These are phyloP conservation scores for Digitaria exilis DNA, from an alignment of 202 grass and related monocot genomes.

Conservation along the genomic window DNA sequence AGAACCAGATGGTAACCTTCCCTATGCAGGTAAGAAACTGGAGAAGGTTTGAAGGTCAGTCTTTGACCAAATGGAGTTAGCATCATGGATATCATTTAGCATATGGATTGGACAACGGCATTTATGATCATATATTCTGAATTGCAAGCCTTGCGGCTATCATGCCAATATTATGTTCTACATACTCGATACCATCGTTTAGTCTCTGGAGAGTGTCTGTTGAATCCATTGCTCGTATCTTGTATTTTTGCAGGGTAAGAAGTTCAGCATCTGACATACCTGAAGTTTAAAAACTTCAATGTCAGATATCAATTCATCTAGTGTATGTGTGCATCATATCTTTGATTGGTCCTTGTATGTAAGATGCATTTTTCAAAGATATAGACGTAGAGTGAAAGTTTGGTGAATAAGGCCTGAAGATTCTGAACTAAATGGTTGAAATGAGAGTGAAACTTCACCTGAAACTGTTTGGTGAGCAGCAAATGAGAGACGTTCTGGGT, in stretches of 20 bases:
- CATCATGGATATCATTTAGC: constrained; percentile 29
- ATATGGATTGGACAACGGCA: neutral
- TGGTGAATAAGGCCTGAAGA: neutral
- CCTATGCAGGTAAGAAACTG: neutral
- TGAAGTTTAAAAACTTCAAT: constrained; percentile 46
- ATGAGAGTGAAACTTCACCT: constrained; percentile 47
- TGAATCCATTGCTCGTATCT: constrained; percentile 79
- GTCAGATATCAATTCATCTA: constrained; percentile 30
- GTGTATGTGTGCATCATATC: constrained; percentile 27
- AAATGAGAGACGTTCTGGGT: constrained; percentile 81
- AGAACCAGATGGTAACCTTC: constrained; percentile 9
- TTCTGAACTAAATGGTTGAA: constrained; percentile 13
- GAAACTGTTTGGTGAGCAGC: constrained; percentile 83
- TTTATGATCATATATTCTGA: constrained; percentile 72
- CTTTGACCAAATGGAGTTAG: neutral
- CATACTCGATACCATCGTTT: constrained; percentile 55
- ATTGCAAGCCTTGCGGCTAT: constrained; percentile 83
- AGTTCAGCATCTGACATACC: constrained; percentile 82
- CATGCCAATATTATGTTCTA: constrained; percentile 74
- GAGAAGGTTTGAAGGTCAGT: neutral
- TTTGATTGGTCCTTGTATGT: constrained; percentile 8
- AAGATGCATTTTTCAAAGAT: neutral
- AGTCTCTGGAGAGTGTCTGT: constrained; percentile 71
- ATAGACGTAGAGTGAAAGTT: neutral
- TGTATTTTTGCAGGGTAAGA: constrained; percentile 66